Evolutionary conservation across 495 filamentous ascomycete genomes (phyloP).

Genomic region (Neurospora africana): DNA sequence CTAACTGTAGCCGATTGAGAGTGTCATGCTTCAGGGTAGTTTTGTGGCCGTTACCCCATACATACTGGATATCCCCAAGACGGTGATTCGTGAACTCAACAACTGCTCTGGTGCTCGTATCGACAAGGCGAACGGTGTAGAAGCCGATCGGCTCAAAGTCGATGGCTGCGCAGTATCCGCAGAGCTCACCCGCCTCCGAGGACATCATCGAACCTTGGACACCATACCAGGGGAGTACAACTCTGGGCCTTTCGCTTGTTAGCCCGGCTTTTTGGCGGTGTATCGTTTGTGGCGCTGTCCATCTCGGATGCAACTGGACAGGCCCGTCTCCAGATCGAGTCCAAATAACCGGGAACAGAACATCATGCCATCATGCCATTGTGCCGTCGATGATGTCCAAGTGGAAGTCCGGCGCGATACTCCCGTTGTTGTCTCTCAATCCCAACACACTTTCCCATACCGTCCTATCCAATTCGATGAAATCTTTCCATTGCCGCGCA

Average conservation of each 20-base stretch:
- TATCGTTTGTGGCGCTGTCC: neutral
- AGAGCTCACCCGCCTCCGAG: neutral
- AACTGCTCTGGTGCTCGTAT: neutral
- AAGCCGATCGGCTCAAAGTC: neutral
- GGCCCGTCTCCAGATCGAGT: neutral
- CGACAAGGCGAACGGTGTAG: neutral
- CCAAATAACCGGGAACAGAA: neutral
- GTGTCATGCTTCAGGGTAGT: neutral
- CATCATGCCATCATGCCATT: neutral
- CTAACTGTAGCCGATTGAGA: neutral
- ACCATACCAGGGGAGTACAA: neutral
- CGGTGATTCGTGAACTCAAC: neutral
- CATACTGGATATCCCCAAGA: neutral
- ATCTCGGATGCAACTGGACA: neutral
- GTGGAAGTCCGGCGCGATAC: neutral
- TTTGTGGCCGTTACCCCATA: neutral
- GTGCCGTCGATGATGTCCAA: neutral
- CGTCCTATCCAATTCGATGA: neutral
- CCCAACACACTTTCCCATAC: neutral
- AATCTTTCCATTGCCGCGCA: neutral
- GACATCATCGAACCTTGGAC: neutral
- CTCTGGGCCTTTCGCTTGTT: neutral
- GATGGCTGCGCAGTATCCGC: neutral
- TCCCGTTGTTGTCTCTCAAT: neutral
- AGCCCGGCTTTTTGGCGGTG: neutral